A percentile compares a stretch with the other conserved stretches of the same genome.
These are phyloP conservation scores for Mycena capillaripes DNA, from an alignment of 768 basidiomycete species.

Conservation along the genomic window DNA sequence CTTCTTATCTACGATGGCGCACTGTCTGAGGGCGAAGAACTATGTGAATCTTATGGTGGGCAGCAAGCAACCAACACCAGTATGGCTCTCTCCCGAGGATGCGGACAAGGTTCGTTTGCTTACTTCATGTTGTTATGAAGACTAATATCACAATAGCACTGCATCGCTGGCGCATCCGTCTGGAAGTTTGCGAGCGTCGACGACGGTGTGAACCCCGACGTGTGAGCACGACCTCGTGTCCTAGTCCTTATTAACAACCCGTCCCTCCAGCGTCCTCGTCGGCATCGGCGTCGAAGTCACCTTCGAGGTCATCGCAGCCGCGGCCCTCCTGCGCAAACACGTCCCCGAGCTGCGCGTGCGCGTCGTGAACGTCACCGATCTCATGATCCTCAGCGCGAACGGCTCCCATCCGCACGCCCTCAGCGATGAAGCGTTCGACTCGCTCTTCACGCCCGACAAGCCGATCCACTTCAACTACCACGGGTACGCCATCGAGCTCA, in stretches of 20 bases:
- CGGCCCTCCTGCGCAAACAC: constrained; percentile 79
- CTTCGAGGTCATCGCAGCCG: constrained; percentile 90
- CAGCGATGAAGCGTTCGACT: constrained; percentile 69
- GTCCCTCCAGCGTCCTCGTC: too few species aligned
- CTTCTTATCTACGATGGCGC: constrained; percentile 85
- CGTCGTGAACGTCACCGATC: constrained; percentile 91
- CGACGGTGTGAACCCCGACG: constrained; percentile 78
- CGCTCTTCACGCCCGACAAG: constrained; percentile 79
- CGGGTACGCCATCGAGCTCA: constrained; percentile 81
- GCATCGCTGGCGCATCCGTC: constrained; percentile 87
- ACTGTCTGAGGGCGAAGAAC: constrained; percentile 87
- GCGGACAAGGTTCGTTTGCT: constrained; percentile 67
- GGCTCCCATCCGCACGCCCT: constrained; percentile 86
- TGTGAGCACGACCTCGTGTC: too few species aligned
- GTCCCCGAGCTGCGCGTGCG: constrained; percentile 83
- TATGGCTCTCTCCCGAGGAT: constrained; percentile 85
- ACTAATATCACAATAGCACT: constrained; percentile 64
- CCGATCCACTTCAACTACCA: constrained; percentile 89
- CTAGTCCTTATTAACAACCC: too few species aligned
- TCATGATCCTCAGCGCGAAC: constrained; percentile 82
- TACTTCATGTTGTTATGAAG: neutral
- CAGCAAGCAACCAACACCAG: constrained; percentile 85
- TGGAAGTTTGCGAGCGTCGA: constrained; percentile 90
- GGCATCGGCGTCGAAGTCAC: constrained; percentile 92
- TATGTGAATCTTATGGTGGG: constrained; percentile 93